Evolutionary conservation across 2,329 filamentous ascomycete genomes (phyloP), one percentile per base, ranked within the genome.

Genomic region (Nemania bipapillata): DNA sequence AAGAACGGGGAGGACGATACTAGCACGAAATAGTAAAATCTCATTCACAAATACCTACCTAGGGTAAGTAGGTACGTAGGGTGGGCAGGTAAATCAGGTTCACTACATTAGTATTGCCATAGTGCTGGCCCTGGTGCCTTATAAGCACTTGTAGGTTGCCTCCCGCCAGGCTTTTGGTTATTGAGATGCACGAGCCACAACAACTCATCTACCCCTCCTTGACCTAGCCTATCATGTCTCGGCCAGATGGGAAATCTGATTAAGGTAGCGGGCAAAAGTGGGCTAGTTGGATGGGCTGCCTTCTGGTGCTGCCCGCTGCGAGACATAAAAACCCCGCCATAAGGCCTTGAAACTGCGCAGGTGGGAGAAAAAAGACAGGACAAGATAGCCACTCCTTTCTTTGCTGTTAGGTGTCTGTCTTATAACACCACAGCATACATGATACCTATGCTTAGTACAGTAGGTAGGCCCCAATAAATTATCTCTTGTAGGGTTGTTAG

Each of bases 271-370:
- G 70, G 68, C 67, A 68, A 61, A 68, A 68, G 70, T 66, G 67
- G 67, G 59, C 35, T 63, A 47, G 54, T 17, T 47, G 15, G 53
- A 22, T 50, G 63, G 40, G 42, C 37, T 57, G 63, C 60, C 54
- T 35, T 58, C 69, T 60, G n/a, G 26, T 22, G 30, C 71, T 32
- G 63, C 60, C 54, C 45, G 62, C 68, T 60, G 32, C 71, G 64
- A 76, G 68, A 74, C 72, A 73, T 71, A 75, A 74, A 74, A 70
- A 72, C 75, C 75, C 75, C 75, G 74, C 75, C 75, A 76, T 74
- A 60, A 63, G 30, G 60, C 53, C n/a, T 52, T 59, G 53, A 66
- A 47, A 63, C 26, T 17, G 22, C 40, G 5, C 2, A 45, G 3
- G 15, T 40, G 17, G 37, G 11, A 15, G n/a, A n/a, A 45, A 45